Percentiles rank a stretch among this genome's conserved stretches.
Conservation (phyloP, 495 filamentous ascomycete species). For the Aspergillus leporis region DNA sequence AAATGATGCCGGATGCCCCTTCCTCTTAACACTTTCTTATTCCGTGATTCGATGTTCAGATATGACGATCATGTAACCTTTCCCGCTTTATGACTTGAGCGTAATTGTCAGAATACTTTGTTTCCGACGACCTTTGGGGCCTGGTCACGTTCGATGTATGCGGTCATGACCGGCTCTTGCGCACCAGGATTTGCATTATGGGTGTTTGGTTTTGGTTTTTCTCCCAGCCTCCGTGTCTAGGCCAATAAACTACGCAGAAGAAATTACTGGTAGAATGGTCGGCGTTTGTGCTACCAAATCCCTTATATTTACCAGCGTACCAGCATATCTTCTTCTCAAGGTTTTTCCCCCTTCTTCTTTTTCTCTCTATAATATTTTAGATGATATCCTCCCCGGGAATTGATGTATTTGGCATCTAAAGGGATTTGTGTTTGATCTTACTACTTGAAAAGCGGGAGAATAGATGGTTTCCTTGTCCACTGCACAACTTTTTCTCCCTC, state of each 20-base stretch:
- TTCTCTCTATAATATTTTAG: constrained; percentile 1
- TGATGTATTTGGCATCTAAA: constrained; percentile 20
- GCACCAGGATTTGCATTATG: constrained; percentile 24
- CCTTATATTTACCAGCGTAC: constrained; percentile 1
- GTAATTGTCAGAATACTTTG: constrained; percentile 8
- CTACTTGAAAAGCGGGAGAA: constrained; percentile 3
- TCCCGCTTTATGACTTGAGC: constrained; percentile 17
- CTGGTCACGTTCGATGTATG: not conserved
- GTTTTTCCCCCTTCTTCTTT: not conserved
- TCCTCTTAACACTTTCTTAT: constrained; percentile 20
- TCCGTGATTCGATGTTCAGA: constrained; percentile 5
- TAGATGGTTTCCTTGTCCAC: not conserved
- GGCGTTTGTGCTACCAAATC: constrained; percentile 2
- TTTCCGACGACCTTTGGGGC: not conserved
- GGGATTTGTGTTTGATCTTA: constrained; percentile 2
- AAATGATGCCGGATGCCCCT: constrained; percentile 44
- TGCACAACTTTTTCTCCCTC: no score
- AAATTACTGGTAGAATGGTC: constrained; percentile 19
- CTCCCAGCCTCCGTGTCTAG: constrained; percentile 9
- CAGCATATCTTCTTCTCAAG: not conserved
- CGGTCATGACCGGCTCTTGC: constrained; percentile 12
- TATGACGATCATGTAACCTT: constrained; percentile 26
- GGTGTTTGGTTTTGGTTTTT: constrained; percentile 18
- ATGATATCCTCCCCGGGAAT: constrained; percentile 13
- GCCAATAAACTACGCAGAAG: constrained; percentile 8